Evolutionary conservation across 805 yeast species (phyloP).

Genomic region (Candida ortonii): DNA sequence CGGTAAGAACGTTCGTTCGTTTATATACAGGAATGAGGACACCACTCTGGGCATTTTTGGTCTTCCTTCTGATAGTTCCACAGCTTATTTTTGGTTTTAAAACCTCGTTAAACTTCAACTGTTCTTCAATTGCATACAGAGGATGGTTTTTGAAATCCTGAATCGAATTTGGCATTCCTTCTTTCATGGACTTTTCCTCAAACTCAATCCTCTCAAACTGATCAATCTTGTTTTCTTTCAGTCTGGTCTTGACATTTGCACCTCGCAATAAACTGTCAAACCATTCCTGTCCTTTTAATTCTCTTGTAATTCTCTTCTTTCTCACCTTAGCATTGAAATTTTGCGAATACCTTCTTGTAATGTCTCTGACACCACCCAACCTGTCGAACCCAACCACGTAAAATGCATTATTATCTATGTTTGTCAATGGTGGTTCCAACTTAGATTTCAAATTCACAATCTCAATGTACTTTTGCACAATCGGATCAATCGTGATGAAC

Average conservation of each 20-base stretch:
- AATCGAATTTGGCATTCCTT: slow-evolving; percentile 84
- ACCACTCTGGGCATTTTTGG: slow-evolving; percentile 39
- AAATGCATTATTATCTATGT: slow-evolving; percentile 54
- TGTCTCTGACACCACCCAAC: slow-evolving; percentile 66
- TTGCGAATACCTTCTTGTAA: slow-evolving; percentile 78
- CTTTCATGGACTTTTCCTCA: slow-evolving; percentile 57
- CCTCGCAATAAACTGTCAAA: slow-evolving; percentile 45
- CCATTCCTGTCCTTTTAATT: slow-evolving; percentile 59
- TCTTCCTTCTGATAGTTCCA: slow-evolving; percentile 58
- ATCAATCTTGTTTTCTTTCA: slow-evolving; percentile 36
- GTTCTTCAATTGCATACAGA: slow-evolving; percentile 72
- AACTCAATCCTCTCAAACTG: slow-evolving; percentile 61
- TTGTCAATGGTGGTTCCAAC: slow-evolving; percentile 62
- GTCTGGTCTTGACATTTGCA: slow-evolving; percentile 26
- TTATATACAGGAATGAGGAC: slow-evolving; percentile 60
- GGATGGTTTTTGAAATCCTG: slow-evolving; percentile 89
- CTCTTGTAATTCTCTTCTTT: slow-evolving; percentile 66
- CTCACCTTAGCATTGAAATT: slow-evolving; percentile 71
- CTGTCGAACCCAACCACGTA: slow-evolving; percentile 80
- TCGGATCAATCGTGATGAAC: slow-evolving; percentile 89
- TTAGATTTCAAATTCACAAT: slow-evolving; percentile 49
- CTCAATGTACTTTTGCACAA: slow-evolving; percentile 62
- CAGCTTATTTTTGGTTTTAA: slow-evolving; percentile 66
- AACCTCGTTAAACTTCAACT: slow-evolving; percentile 69
- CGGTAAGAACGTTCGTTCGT: slow-evolving; percentile 57